Percentiles rank a stretch among this genome's conserved stretches.
Conservation (phyloP, 768 basidiomycete genomes). For the Coprinopsis cinerea region DNA sequence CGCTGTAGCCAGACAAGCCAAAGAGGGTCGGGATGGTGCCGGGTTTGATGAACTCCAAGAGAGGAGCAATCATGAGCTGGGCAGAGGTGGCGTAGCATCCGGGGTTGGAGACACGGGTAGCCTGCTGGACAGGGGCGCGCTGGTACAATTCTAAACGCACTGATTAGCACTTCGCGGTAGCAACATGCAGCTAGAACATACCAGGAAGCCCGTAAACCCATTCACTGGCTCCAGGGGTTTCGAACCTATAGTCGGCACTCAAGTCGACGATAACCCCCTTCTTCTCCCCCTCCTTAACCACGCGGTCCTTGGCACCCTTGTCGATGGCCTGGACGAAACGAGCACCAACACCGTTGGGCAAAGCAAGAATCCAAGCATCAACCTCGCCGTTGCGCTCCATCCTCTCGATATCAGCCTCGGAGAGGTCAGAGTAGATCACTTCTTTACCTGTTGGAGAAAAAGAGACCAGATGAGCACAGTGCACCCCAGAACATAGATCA, state of each 20-base stretch:
- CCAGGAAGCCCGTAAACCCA: constrained; percentile 99
- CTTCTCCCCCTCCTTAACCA: constrained; percentile 34
- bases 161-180: constrained; percentile 13
- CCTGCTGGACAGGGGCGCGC: constrained; percentile 55
- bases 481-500: background rate
- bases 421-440: constrained; percentile 78
- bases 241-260: constrained; percentile 93
- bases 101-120: constrained; percentile 92
- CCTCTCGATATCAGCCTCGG: constrained; percentile 66
- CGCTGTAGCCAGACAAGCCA: constrained; percentile 91
- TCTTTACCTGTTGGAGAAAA: constrained; percentile 7
- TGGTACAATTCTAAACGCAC: constrained; percentile 72
- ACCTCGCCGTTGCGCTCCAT: constrained; percentile 90
- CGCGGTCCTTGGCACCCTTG: constrained; percentile 55
- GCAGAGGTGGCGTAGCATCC: constrained; percentile 95
- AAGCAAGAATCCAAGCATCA: constrained; percentile 98
- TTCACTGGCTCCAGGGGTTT: constrained; percentile 41
- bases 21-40: constrained; percentile 76
- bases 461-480: background rate
- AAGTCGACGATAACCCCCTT: constrained; percentile 87
- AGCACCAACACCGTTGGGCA: constrained; percentile 96
- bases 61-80: constrained; percentile 88
- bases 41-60: constrained; percentile 53
- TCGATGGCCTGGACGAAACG: constrained; percentile 96
- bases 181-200: constrained; percentile 44